These are phyloP conservation scores for Saturnispora ahearnii DNA, from an alignment of 805 yeast species.

Conservation along the genomic window DNA sequence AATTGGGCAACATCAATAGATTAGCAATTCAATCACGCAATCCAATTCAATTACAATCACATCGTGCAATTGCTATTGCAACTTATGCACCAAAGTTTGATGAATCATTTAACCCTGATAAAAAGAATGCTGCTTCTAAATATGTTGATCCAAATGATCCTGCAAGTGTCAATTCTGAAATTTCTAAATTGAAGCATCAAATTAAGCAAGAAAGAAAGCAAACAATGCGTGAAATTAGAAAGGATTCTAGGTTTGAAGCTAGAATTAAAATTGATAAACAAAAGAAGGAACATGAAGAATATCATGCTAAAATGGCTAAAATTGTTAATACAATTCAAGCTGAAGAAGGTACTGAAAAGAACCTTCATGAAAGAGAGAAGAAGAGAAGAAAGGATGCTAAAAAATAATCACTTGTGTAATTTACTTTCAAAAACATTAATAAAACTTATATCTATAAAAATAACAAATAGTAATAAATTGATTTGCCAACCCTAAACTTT, in stretches of 20 bases:
- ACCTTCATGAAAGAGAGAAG: slow-evolving; percentile 83
- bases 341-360: slow-evolving; percentile 91
- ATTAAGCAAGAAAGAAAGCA: slow-evolving; percentile 87
- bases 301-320: slow-evolving; percentile 83
- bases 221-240: slow-evolving; percentile 82
- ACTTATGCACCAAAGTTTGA: slow-evolving; percentile 86
- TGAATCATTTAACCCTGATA: slow-evolving; percentile 93
- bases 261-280: slow-evolving; percentile 75
- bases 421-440: neutral
- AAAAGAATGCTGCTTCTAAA: slow-evolving; percentile 44
- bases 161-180: slow-evolving; percentile 71
- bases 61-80: slow-evolving; percentile 75
- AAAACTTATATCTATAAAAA: neutral
- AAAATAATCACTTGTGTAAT: slow-evolving; percentile 5
- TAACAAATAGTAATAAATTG: neutral
- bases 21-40: slow-evolving; percentile 42
- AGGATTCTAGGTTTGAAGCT: slow-evolving; percentile 78
- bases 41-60: slow-evolving; percentile 77
- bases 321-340: slow-evolving; percentile 83
- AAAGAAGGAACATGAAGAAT: slow-evolving; percentile 63
- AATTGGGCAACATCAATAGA: slow-evolving; percentile 41
- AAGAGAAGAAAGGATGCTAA: slow-evolving; percentile 40
- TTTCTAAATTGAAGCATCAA: slow-evolving; percentile 72
- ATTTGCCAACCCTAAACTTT: neutral
- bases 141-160: slow-evolving; percentile 47